Base-by-base conservation (phyloP, 768 basidiomycete species). In the Hygrocybe coccinea region DNA sequence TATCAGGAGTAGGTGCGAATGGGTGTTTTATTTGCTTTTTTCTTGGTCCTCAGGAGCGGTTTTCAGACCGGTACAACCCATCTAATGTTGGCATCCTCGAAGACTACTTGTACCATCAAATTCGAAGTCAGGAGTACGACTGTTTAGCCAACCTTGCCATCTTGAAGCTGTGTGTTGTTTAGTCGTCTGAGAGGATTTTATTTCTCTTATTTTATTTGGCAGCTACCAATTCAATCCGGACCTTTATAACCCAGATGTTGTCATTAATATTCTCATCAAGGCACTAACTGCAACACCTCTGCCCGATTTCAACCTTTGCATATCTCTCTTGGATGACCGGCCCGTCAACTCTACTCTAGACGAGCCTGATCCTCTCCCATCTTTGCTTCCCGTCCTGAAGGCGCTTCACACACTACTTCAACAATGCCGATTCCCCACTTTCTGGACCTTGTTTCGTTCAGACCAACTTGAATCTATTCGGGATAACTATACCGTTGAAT, bases 161-260 rank as follows among this genome's bases (percentile, higher is more conserved):
- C 59, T 70, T 97, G 47, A 97, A 97, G 74, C 75, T 98, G 90
- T 94, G 61, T 36, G 81, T 70, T 35, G 35, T 33, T 48, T 43
- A 12, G 25, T 35, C 5, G 5, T 17, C 7, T n/a, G 34, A 33
- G 11, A 48, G 6, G 5, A 19, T 14, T 33, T 45, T 47, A 37
- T 6, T 35, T 50, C 22, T 45, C 29, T 33, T 36, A 60, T 57
- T 43, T 54, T 38, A 17, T 48, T 17, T 37, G 38, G 14, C 62
- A 95, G 92, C 48, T 97, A 97, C 74, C 95, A 97, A 68, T 97
- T 97, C 75, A 97, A 97, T 74, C 83, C 91, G 34, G 86, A 91
- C 67, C 81, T 95, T 22, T 89, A 90, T 72, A 95, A 95, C 72
- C 83, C 91, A 1, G 92, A 95, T 67, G 89, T 95, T 19, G 89